Conservation (phyloP, 345 rosid genomes). For the Lumnitzera racemosa region DNA sequence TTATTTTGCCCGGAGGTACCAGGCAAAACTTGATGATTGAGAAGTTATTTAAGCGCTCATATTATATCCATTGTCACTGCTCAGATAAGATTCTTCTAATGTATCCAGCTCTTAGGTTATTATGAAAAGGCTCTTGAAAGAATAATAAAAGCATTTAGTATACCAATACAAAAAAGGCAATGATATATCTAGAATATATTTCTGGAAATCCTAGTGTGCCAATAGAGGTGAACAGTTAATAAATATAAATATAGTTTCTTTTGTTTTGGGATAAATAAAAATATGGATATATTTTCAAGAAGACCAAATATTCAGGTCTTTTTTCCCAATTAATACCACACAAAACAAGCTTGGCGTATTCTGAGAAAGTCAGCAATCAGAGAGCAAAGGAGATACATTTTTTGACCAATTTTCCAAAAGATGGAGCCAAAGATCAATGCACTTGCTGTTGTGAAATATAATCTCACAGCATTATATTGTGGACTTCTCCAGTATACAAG, state of each 20-base stretch:
- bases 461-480: constrained; percentile 61
- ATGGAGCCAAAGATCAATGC: constrained; percentile 70
- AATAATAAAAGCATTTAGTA: no score
- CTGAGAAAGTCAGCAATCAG: not conserved
- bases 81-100: no score
- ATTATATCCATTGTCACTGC: no score
- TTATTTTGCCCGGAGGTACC: no score
- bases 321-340: not conserved
- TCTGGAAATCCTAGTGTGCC: no score
- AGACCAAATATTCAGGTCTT: no score
- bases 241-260: no score
- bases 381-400: constrained; percentile 27
- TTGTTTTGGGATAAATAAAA: no score
- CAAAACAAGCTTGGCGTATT: not conserved
- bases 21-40: not conserved
- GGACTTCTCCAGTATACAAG: constrained; percentile 97
- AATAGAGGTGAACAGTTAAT: no score
- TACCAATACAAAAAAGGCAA: not conserved
- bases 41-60: not conserved
- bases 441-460: constrained; percentile 45
- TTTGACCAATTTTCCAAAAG: constrained; percentile 70
- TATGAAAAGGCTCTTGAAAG: no score
- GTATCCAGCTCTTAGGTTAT: no score
- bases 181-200: not conserved
- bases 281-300: no score